Base-by-base conservation (phyloP, 495 filamentous ascomycete species). In the Hypoxylon subgilvum region DNA sequence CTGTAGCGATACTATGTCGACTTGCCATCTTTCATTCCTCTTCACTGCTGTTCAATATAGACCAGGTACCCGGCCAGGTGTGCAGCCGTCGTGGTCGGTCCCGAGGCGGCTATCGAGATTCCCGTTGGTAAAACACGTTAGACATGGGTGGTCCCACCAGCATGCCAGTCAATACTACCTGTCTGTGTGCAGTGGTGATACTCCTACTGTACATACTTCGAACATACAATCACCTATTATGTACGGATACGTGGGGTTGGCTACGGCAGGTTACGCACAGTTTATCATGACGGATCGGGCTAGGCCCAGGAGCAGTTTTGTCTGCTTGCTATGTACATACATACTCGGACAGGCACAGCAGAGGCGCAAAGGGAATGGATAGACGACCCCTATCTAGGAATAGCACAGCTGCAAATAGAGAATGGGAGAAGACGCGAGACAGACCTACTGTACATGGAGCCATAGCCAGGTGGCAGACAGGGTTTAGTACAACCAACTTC, bases 381-480 rank as follows among this genome's bases (percentile, higher is more conserved):
- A 14, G 28, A 6, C n/a, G 56, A 41, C 56, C 21, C 43, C 43
- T 63, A 53, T 49, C 49, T 45, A 41, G 60, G 60, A 49, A 53
- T 52, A 49, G 25, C 19, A 47, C 16, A 46, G 35, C 48, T 49
- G 49, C 49, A 58, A 39, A 42, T 16, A 27, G 7, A 47, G 21
- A 45, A 40, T 42, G 17, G 9, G 22, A 9, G 48, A 17, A 49
- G 17, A 16, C n/a, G 50, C 21, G n/a, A 63, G 51, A 49, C n/a
- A 50, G 8, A 49, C 43, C 31, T 25, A 38, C 39, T 35, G 39
- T 7, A 43, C 4, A 48, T 36, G 30, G 23, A 31, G 46, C 47
- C 46, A 17, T 42, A 45, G 38, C 60, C 60, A 63, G 54, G 54
- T 55, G 61, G 61, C 61, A 42, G 25, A 17, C 53, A 64, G 53